Evolutionary conservation across 768 basidiomycete species (phyloP), one percentile per base, ranked within the genome.

Genomic region (Tylopilus sp.): DNA sequence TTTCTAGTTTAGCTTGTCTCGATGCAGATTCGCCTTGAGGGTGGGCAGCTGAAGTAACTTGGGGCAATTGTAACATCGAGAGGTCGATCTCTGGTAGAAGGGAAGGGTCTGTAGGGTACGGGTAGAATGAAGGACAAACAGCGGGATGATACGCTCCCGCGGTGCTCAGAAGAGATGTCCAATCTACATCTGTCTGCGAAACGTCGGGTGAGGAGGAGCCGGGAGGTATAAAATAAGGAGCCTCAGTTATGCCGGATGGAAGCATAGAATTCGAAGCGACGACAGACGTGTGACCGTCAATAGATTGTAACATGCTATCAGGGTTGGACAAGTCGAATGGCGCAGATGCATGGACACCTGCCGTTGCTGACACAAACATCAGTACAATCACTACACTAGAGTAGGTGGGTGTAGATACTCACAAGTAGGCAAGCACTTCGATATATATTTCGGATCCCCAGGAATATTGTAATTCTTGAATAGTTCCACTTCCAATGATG

Each of bases 401-500:
- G 4, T 19, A 3, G 3, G 2, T 43, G 24, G 30, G 31, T 10
- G 30, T 8, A 48, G 22, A 38, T 16, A 50, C 62, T 50, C 45
- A 60, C 54, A 7, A 37, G 43, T 6, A 42, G 44, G n/a, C 3
- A 25, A 14, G 31, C 8, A 46, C 12, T 25, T 43, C 0, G 29
- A n/a, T 22, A 10, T 11, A 25, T 19, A 16, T 25, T 42, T 47
- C n/a, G 26, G 3, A 10, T 60, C 38, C 21, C 51, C 55, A 1
- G 55, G 57, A 10, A 67, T 56, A 12, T 38, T 55, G 4, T 73
- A 68, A 8, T 67, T 54, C 22, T 59, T 61, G 30, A 73, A 73
- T 40, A 77, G 10, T 21, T 74, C 63, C 13, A 77, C 67, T 25
- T 76, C 68, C 51, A 72, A 56, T 0, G 56, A 57, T 1, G 59